A percentile compares a stretch with the other conserved stretches of the same genome.
Conservation (phyloP, 306 rosid species). For the Cicer bijugum region DNA sequence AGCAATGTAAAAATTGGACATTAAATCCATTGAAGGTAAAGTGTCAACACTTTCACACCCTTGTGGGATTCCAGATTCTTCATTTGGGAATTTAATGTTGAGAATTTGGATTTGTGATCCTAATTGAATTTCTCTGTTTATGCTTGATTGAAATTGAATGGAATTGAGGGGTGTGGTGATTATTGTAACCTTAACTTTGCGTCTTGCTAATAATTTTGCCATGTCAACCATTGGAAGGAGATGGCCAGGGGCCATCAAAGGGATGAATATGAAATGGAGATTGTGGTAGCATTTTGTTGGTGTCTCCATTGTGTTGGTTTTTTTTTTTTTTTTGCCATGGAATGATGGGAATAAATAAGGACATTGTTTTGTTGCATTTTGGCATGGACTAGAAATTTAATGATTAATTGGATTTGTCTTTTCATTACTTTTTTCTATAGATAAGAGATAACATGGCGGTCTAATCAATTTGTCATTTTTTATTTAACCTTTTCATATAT, state of each 20-base stretch:
- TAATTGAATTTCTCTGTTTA: conserved; percentile 44
- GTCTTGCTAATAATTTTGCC: conserved; percentile 57
- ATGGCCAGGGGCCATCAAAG: conserved; percentile 77
- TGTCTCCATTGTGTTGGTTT: conserved; percentile 40
- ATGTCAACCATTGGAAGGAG: conserved; percentile 71
- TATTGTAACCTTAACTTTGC: conserved; percentile 54
- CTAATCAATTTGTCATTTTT: background rate
- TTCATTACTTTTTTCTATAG: background rate
- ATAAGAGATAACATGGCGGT: background rate
- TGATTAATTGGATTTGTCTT: background rate
- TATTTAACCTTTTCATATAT: too few species aligned
- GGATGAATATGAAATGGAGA: conserved; percentile 64
- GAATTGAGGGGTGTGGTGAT: conserved; percentile 68
- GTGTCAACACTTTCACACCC: conserved; percentile 57
- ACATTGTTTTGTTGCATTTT: background rate
- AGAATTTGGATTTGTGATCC: conserved; percentile 47
- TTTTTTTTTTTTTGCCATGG: background rate
- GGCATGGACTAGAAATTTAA: background rate
- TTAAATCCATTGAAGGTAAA: conserved; percentile 53
- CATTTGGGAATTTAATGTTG: conserved; percentile 35
- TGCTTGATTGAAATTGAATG: conserved; percentile 40
- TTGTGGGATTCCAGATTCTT: conserved; percentile 47
- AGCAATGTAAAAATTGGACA: conserved; percentile 50
- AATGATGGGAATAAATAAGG: conserved; percentile 4
- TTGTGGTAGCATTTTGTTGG: background rate